Base-by-base conservation (phyloP, 768 basidiomycete genomes). In the Serendipita sp. region DNA sequence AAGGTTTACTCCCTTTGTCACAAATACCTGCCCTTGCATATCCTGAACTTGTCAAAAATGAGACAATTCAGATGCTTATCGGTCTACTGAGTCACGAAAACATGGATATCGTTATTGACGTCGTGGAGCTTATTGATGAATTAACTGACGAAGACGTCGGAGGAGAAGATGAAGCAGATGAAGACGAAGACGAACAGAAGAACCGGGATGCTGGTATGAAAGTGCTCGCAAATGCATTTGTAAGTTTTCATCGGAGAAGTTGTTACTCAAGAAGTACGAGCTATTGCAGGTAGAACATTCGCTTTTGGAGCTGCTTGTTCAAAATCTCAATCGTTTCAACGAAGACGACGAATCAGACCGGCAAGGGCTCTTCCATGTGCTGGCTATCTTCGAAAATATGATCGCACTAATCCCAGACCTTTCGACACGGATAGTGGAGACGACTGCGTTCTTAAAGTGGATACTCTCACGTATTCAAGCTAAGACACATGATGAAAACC, bases 331-430 rank as follows among this genome's bases (percentile, higher is more conserved):
- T 48, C 85, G 96, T 32, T 74, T 99, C n/a, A 89, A 94, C 69
- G 94, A 97, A 73, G 74, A 75, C 18, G 94, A 97, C 73, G 94
- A 97, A 70, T 82, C 89, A 0, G 96, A 98, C 72, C 78, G 84
- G 56, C 89, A 91, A 71, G 96, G 96, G 4, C 81, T 96, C 48
- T 98, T 92, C 76, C 92, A 96, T 71, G 84, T 95, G 37, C 76
- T 98, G n/a, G 88, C 89, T 87, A 86, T 94, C 58, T 92, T 97
- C 71, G 96, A 99, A 73, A 98, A 97, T 73, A 75, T 92, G 18
- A 75, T 98, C 18, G 88, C 88, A 10, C 88, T 96, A 72, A 85
- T 88, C 68, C 90, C 94, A 0, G 77, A 81, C 18, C 71, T 96
- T 35, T 84, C 92, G 2, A 76, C 80, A 4, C 78, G 80, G 38